phyloP scores from a whole-genome alignment of 1,284 basidiomycete species.

The Melanopsichium pennsylvanicum region DNA sequence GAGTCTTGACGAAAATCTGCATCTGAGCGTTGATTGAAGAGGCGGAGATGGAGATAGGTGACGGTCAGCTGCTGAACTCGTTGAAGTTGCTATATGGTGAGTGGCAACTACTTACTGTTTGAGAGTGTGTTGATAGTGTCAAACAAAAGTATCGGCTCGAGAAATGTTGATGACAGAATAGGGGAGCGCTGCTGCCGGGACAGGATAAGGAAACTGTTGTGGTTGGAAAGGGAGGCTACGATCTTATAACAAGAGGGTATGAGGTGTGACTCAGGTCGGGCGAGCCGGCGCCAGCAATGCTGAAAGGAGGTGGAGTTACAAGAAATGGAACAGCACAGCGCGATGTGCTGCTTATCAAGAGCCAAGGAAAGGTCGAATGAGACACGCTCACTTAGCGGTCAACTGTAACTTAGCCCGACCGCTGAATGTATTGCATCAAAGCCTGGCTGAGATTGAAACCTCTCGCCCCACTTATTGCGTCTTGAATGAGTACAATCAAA shows the following conservation, averaged over 20 bases:
- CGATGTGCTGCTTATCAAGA: too few relatives aligned
- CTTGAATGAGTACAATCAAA: too few relatives aligned
- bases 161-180: too few relatives aligned
- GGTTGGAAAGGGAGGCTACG: conserved; percentile 46
- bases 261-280: conserved; percentile 37
- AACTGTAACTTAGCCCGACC: too few relatives aligned
- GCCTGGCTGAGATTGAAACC: too few relatives aligned
- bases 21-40: conserved; percentile 13
- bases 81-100: conserved; percentile 2
- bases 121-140: conserved; percentile 8
- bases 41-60: neutral
- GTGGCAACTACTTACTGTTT: conserved; percentile 15
- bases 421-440: too few relatives aligned
- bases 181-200: too few relatives aligned
- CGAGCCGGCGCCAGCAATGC: conserved; percentile 9
- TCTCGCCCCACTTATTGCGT: too few relatives aligned
- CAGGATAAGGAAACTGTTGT: conserved; percentile 1
- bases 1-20: conserved; percentile 55
- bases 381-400: too few relatives aligned
- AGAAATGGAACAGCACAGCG: conserved; percentile 6
- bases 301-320: neutral
- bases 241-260: conserved; percentile 18
- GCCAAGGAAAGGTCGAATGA: neutral
- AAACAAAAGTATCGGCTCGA: too few relatives aligned
- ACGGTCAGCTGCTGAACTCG: conserved; percentile 3